Conservation (phyloP, 345 rosid species). For the Lenwebbia sp. region DNA sequence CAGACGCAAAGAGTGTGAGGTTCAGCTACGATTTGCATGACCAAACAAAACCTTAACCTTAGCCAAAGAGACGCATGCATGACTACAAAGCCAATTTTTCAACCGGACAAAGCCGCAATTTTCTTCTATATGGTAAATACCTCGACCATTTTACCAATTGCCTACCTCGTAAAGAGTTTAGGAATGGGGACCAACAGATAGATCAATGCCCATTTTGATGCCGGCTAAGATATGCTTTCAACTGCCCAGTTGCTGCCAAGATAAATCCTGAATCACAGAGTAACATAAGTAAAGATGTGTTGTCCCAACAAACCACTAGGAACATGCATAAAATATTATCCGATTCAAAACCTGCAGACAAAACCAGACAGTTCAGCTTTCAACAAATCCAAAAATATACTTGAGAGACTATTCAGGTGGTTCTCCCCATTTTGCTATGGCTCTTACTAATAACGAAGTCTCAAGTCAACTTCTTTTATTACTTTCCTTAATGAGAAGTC, state of each 20-base stretch:
- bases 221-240: conserved; percentile 40
- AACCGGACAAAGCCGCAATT: neutral
- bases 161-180: conserved; percentile 3
- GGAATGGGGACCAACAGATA: neutral
- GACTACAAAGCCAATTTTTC: neutral
- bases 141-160: neutral
- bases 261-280: conserved; percentile 44
- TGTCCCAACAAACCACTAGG: neutral
- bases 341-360: neutral
- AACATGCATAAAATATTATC: neutral
- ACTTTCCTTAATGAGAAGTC: neutral
- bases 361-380: neutral
- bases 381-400: neutral
- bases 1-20: neutral
- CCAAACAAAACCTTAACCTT: neutral
- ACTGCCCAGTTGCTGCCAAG: conserved; percentile 60
- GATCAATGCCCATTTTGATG: conserved; percentile 36
- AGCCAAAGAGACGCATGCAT: neutral
- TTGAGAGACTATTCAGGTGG: neutral
- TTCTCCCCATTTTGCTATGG: neutral
- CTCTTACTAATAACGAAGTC: neutral
- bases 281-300: neutral
- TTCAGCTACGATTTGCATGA: neutral
- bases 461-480: neutral
- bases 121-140: neutral